Evolutionary conservation across 768 basidiomycete genomes (phyloP), one percentile per base, ranked within the genome.

Genomic region (Leccinum subtestaceum): DNA sequence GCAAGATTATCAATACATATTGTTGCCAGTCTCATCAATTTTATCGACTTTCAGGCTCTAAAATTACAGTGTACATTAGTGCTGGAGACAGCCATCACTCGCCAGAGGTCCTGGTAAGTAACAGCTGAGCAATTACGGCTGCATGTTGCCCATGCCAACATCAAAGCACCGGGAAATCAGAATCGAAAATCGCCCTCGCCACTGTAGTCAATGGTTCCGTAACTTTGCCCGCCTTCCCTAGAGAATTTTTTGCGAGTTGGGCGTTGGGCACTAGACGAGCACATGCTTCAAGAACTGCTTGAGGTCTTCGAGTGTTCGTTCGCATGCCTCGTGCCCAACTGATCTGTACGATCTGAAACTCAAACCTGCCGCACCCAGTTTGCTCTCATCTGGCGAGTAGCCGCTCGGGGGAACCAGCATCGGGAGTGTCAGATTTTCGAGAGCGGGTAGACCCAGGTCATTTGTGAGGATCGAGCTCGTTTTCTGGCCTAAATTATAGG

Each of bases 261-360:
- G 4, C 9, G 19, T 19, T 63, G 17, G 58, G 64, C 63, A 63
- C 54, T 58, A 53, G 31, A 82, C 81, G 17, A 89, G 68, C 31
- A 80, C 81, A 60, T 77, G 82, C 69, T 81, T 82, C 58, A 96
- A 76, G 84, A 91, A 95, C 13, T 67, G 74, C 64, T 80, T 83
- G 65, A 95, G 70, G 66, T 95, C 88, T 36, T 80, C 77, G 45
- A 94, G 75, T 67, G 94, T 92, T 72, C 83, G 67, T 51, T 78
- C 76, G 57, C 77, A 80, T 15, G 87, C 82, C 43, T 82, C 80
- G 65, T 97, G 95, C 7, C 78, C 82, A 63, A 91, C 73, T 11
- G 84, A 85, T 2, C 77, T 74, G 70, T 95, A 95, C 11, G 80
- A 68, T 59, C 85, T 82, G 75, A 86, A 93, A 48, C 79, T 77